Conservation (phyloP, 108 stramenopile genomes). For the Cyclotella choctawhatcheeana region DNA sequence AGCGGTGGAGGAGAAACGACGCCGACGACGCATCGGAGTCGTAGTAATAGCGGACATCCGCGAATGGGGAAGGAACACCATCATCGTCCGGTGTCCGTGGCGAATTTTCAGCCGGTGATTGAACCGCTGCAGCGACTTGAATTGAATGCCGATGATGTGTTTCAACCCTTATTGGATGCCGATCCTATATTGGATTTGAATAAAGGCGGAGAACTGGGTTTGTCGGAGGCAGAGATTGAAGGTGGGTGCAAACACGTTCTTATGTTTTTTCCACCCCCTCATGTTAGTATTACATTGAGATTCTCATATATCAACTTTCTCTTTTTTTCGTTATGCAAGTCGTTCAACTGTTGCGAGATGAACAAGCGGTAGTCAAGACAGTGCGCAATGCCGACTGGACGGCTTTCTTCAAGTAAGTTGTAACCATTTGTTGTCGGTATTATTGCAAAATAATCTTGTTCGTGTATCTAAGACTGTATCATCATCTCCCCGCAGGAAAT, state of each 20-base stretch:
- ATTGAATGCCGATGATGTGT: conserved; percentile 64
- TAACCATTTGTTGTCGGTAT: too few species aligned
- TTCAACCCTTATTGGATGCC: conserved; percentile 57
- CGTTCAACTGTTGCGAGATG: conserved; percentile 57
- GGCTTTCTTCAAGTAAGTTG: conserved; percentile 68
- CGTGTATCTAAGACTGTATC: too few species aligned
- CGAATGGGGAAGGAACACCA: conserved; percentile 9
- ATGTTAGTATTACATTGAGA: not conserved
- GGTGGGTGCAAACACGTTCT: conserved; percentile 17
- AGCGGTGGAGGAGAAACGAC: conserved; percentile 12
- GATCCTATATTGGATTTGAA: conserved; percentile 12
- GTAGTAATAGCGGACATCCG: too few species aligned
- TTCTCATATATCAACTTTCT: not conserved
- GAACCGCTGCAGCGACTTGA: conserved; percentile 72
- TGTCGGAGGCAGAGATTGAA: conserved; percentile 73
- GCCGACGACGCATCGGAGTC: too few species aligned
- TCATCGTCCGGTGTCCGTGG: conserved; percentile 47
- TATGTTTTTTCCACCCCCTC: too few species aligned
- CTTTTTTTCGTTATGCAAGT: conserved; percentile 23
- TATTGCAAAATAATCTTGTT: too few species aligned
- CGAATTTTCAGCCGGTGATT: conserved; percentile 73
- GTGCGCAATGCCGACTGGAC: conserved; percentile 86
- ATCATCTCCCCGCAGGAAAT: too few species aligned
- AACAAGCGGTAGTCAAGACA: conserved; percentile 81
- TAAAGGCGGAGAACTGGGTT: conserved; percentile 17